phyloP scores from a whole-genome alignment of 805 yeast genomes.

The Barnettozyma salicaria region DNA sequence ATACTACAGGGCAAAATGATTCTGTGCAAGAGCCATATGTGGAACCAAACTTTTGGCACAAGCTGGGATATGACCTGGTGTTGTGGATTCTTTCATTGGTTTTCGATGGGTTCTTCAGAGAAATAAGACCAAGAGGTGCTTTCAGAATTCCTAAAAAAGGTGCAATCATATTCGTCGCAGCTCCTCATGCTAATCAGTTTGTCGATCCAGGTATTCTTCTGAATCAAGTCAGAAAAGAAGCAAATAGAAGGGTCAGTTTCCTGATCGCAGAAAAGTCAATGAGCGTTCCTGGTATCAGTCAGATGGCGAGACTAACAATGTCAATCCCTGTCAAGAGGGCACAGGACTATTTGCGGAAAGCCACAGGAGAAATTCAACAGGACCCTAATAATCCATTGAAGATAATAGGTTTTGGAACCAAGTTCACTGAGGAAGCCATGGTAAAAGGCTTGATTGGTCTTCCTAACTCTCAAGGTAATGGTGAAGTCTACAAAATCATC shows the following conservation, averaged over 20 bases:
- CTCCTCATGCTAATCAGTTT: slow-evolving; percentile 95
- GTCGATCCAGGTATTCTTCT: slow-evolving; percentile 75
- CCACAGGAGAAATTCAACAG: slow-evolving; percentile 58
- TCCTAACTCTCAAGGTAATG: slow-evolving; percentile 72
- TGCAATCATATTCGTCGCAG: slow-evolving; percentile 88
- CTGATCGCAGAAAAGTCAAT: slow-evolving; percentile 81
- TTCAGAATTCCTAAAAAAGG: slow-evolving; percentile 65
- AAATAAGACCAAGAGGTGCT: slow-evolving; percentile 84
- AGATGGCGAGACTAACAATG: slow-evolving; percentile 66
- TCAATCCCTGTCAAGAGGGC: slow-evolving; percentile 91
- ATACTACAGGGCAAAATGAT: not conserved
- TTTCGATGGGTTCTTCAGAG: slow-evolving; percentile 75
- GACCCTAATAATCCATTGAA: slow-evolving; percentile 48
- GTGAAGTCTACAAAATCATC: slow-evolving; percentile 59
- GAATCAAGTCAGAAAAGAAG: slow-evolving; percentile 67
- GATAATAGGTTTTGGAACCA: slow-evolving; percentile 61
- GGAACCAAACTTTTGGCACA: slow-evolving; percentile 32
- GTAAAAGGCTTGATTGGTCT: slow-evolving; percentile 66
- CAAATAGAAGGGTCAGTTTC: slow-evolving; percentile 68
- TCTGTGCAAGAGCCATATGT: slow-evolving; percentile 5
- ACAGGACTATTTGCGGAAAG: slow-evolving; percentile 71
- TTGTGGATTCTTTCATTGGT: slow-evolving; percentile 43
- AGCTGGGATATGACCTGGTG: slow-evolving; percentile 44
- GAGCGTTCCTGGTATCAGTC: slow-evolving; percentile 61
- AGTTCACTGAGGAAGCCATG: slow-evolving; percentile 52